Evolutionary conservation across 805 yeast genomes (phyloP).

Genomic region (Starmera pachycereana): DNA sequence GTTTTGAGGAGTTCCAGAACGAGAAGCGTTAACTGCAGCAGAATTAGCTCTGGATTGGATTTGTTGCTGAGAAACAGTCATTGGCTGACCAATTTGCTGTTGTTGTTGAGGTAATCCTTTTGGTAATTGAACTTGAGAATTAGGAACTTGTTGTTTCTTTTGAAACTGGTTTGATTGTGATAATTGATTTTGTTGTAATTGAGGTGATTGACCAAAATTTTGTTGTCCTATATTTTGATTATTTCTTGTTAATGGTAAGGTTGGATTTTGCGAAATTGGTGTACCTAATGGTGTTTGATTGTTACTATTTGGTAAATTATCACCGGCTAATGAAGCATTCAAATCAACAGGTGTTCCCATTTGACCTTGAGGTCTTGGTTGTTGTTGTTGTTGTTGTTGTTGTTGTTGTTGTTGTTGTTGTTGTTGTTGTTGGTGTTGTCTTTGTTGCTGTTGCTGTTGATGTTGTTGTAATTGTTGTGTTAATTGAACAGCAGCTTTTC

Average conservation of each 20-base stretch:
- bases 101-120: conserved; percentile 7
- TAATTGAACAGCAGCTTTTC: conserved; percentile 31
- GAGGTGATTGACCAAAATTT: background rate
- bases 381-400: background rate
- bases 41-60: conserved; percentile 4
- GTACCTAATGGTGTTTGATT: too few species aligned
- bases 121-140: conserved; percentile 9
- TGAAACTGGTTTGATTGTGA: conserved; percentile 1
- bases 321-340: too few species aligned
- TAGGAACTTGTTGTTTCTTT: conserved; percentile 4
- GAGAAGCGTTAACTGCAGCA: conserved; percentile 12
- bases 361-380: background rate
- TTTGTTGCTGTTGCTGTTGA: conserved; percentile 9
- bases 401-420: conserved; percentile 9
- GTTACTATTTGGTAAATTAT: too few species aligned
- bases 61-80: conserved; percentile 1
- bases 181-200: background rate
- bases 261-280: too few species aligned
- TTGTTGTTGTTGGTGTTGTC: conserved; percentile 4
- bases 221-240: background rate
- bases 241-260: too few species aligned
- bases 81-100: conserved; percentile 3
- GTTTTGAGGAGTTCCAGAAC: conserved; percentile 12
- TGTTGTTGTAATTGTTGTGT: conserved; percentile 7
- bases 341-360: too few species aligned